Evolutionary conservation across 2,329 filamentous ascomycete species (phyloP).

Genomic region (Diaporthe velutina): DNA sequence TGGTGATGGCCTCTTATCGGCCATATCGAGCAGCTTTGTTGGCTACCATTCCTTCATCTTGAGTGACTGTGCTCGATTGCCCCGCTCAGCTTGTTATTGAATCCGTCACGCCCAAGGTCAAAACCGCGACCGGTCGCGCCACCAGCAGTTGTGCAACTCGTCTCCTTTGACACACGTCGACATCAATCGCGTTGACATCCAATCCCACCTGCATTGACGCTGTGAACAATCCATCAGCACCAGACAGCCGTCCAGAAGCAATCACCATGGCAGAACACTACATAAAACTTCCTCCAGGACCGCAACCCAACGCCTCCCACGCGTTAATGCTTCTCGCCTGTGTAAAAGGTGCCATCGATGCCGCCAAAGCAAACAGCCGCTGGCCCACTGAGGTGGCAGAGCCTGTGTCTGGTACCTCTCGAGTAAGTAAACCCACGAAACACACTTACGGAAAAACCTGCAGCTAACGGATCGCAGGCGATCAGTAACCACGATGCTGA

Average conservation of each 20-base stretch:
- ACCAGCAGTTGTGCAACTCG: neutral
- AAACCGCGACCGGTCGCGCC: neutral
- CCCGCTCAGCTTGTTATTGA: neutral
- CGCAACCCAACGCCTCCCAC: neutral
- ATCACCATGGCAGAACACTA: neutral
- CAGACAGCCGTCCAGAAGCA: rapidly evolving
- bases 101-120: neutral
- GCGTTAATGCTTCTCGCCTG: neutral
- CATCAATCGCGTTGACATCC: neutral
- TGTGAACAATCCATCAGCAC: neutral
- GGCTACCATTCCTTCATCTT: neutral
- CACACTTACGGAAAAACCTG: too few relatives aligned
- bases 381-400: neutral
- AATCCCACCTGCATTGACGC: neutral
- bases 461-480: neutral
- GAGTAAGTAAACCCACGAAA: too few relatives aligned
- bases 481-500: neutral
- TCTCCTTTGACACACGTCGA: neutral
- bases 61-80: neutral
- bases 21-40: neutral
- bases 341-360: neutral
- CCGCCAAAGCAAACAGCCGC: rapidly evolving
- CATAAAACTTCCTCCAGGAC: neutral
- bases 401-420: neutral
- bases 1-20: conserved; percentile 4